A percentile compares a stretch with the other conserved stretches of the same genome.
These are phyloP conservation scores for Stygiomarasmius scandens DNA, from an alignment of 1,284 basidiomycete species.

Conservation along the genomic window DNA sequence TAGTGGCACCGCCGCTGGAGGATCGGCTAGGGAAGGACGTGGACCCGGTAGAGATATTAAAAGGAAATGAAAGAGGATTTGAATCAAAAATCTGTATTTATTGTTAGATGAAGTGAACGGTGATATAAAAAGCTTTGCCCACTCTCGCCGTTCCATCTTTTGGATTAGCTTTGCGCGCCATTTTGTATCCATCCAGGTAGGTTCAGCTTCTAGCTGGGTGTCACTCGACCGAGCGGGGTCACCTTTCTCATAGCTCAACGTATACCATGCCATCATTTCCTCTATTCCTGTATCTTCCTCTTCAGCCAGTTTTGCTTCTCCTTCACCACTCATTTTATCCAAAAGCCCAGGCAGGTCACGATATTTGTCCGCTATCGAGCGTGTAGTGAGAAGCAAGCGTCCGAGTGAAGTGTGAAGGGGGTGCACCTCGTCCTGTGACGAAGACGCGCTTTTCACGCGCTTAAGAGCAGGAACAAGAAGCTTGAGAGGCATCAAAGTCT, in stretches of 20 bases:
- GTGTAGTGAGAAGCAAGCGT: conserved; percentile 52
- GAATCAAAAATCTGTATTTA: conserved; percentile 60
- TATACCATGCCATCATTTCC: conserved; percentile 75
- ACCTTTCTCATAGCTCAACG: conserved; percentile 58
- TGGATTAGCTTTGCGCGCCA: conserved; percentile 61
- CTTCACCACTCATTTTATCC: conserved; percentile 50
- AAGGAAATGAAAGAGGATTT: conserved; percentile 66
- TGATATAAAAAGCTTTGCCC: conserved; percentile 31
- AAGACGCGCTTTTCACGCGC: conserved; percentile 41
- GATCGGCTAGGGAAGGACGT: conserved; percentile 1
- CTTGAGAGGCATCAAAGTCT: conserved; percentile 72
- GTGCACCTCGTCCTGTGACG: conserved; percentile 38
- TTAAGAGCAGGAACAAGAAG: conserved; percentile 57
- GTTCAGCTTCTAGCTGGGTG: conserved; percentile 27
- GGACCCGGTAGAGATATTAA: conserved; percentile 54
- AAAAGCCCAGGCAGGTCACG: neutral
- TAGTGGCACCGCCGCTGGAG: conserved; percentile 10
- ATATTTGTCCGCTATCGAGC: neutral
- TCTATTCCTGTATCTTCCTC: conserved; percentile 64
- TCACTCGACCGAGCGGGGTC: conserved; percentile 22
- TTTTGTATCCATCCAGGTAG: conserved; percentile 8
- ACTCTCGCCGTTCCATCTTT: conserved; percentile 74
- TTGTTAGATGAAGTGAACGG: conserved; percentile 1
- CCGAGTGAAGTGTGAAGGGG: conserved; percentile 60
- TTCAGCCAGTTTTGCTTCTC: conserved; percentile 40